phyloP scores from a whole-genome alignment of 1,284 basidiomycete genomes.

The Anthracocystis panici-leucophaei region DNA sequence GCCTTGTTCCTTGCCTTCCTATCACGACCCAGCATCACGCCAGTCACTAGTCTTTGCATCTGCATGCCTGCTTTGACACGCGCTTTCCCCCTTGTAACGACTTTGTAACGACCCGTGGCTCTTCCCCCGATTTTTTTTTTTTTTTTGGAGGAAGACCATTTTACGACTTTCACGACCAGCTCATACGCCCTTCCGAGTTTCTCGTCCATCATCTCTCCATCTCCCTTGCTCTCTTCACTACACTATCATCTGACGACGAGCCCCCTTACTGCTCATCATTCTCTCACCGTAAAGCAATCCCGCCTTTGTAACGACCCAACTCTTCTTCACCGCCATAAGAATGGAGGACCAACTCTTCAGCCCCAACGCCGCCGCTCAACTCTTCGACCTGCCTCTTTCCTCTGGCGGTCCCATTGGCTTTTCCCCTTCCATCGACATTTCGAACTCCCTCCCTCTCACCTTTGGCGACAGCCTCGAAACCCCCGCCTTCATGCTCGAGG shows the following conservation, averaged over 20 bases:
- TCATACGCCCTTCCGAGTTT: neutral
- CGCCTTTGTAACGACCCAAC: neutral
- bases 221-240: neutral
- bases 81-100: constrained; percentile 35
- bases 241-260: constrained; percentile 5
- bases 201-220: neutral
- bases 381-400: constrained; percentile 41
- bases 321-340: constrained; percentile 8
- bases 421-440: constrained; percentile 46
- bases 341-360: constrained; percentile 59
- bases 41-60: constrained; percentile 18
- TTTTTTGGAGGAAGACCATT: constrained; percentile 13
- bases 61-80: constrained; percentile 35
- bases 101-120: constrained; percentile 41
- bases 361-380: constrained; percentile 32
- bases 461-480: constrained; percentile 40
- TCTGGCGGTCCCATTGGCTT: constrained; percentile 43
- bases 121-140: constrained; percentile 1
- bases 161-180: constrained; percentile 22
- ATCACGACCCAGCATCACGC: constrained; percentile 4
- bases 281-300: neutral
- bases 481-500: constrained; percentile 47
- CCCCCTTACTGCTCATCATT: constrained; percentile 9
- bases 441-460: constrained; percentile 36
- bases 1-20: constrained; percentile 12